Conservation (phyloP, 1,139 yeast species). For the Candida freyschussii region DNA sequence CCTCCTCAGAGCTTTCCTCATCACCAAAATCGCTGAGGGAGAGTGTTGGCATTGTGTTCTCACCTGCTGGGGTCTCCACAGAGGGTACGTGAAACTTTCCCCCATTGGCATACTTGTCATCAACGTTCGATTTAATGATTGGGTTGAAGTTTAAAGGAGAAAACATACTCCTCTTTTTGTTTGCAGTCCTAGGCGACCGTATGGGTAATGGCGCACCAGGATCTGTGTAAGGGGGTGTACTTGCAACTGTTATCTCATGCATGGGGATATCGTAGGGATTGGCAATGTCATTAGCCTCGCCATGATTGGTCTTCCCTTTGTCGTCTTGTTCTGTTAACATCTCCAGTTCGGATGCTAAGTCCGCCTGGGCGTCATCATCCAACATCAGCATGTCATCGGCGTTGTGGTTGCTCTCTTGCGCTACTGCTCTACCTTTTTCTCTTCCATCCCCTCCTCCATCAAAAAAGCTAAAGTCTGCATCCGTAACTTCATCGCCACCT, state of each 20-base stretch:
- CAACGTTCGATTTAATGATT: conserved; percentile 66
- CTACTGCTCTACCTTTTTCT: conserved; percentile 1
- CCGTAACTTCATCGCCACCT: conserved; percentile 34
- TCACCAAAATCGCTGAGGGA: conserved; percentile 25
- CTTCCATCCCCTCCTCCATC: conserved; percentile 26
- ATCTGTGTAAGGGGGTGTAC: conserved; percentile 58
- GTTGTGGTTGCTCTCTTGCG: conserved; percentile 4
- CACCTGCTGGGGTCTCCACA: conserved; percentile 18
- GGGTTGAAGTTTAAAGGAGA: conserved; percentile 82
- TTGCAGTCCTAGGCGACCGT: conserved; percentile 47
- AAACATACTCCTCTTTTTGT: conserved; percentile 51
- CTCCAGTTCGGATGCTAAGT: conserved; percentile 18
- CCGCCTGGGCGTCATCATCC: conserved; percentile 12
- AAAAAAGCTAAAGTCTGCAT: conserved; percentile 39
- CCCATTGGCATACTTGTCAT: conserved; percentile 78
- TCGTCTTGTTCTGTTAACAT: conserved; percentile 13
- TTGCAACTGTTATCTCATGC: conserved; percentile 48
- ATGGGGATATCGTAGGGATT: conserved; percentile 45
- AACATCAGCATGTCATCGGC: conserved; percentile 2
- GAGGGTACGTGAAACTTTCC: conserved; percentile 68
- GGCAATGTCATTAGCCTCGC: conserved; percentile 2
- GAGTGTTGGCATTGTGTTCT: conserved; percentile 13
- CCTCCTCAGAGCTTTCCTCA: conserved; percentile 25
- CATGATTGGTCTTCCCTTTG: too few species aligned
- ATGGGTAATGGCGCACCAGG: conserved; percentile 81